Conservation (phyloP, 345 rosid species). For the Eucalyptus shirleyi region DNA sequence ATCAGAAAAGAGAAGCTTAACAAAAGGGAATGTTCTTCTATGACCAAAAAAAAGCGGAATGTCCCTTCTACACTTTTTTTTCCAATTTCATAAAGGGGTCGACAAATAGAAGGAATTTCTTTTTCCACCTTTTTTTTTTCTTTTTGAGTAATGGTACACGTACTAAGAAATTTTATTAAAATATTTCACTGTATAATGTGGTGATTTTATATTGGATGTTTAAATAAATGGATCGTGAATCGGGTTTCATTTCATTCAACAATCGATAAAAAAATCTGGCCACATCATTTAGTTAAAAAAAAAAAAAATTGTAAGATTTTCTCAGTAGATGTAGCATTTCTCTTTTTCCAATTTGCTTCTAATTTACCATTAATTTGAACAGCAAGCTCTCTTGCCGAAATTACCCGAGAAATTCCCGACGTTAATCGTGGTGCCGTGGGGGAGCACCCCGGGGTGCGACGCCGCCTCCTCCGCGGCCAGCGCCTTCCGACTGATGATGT, state of each 20-base stretch:
- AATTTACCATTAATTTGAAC: slow-evolving; percentile 18
- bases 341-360: neutral
- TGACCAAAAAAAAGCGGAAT: neutral
- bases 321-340: neutral
- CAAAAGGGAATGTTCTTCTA: neutral
- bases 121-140: neutral
- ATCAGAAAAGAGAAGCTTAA: neutral
- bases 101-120: neutral
- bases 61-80: neutral
- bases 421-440: slow-evolving; percentile 61
- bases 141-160: neutral
- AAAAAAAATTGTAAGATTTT: neutral
- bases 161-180: neutral
- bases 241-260: neutral
- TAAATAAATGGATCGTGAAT: neutral
- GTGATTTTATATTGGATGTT: neutral
- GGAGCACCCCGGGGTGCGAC: slow-evolving; percentile 14
- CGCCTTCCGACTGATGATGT: slow-evolving; percentile 51
- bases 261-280: neutral
- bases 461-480: slow-evolving; percentile 49
- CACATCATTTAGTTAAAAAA: neutral
- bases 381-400: slow-evolving; percentile 29
- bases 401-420: slow-evolving; percentile 38
- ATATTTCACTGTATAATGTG: neutral
- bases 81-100: neutral